Evolutionary conservation across 805 yeast species (phyloP).

Genomic region (Candida yuanshanica): DNA sequence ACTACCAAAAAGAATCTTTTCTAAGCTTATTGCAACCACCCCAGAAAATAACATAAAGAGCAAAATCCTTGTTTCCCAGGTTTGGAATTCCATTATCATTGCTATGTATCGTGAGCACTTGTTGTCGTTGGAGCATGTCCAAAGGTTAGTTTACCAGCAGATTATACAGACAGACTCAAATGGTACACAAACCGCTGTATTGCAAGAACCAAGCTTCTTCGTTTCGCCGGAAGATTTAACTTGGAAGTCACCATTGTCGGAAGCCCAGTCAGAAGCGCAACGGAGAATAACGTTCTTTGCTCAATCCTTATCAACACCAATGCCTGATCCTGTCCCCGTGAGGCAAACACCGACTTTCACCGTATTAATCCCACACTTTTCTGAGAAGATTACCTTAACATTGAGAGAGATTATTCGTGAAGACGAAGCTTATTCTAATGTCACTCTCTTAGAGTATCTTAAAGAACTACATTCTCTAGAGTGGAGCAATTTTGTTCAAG

Average conservation of each 20-base stretch:
- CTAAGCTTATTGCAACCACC: constrained; percentile 48
- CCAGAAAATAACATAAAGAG: constrained; percentile 96
- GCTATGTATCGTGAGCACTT: constrained; percentile 99
- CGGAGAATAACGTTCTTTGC: constrained; percentile 86
- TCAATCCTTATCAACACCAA: constrained; percentile 81
- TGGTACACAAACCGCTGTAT: constrained; percentile 32
- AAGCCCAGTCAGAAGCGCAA: constrained; percentile 68
- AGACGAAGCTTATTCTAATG: constrained; percentile 55
- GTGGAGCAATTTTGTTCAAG: constrained; percentile 67
- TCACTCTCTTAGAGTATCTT: constrained; percentile 62
- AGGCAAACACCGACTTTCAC: constrained; percentile 75
- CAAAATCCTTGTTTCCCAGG: constrained; percentile 92
- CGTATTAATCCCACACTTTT: constrained; percentile 81
- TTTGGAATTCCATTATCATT: constrained; percentile 97
- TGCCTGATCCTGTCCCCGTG: constrained; percentile 65
- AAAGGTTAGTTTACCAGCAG: constrained; percentile 91
- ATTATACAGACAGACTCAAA: constrained; percentile 39
- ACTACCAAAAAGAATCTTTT: constrained; percentile 67
- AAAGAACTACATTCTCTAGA: constrained; percentile 59
- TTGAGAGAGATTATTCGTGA: constrained; percentile 75
- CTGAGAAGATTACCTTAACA: constrained; percentile 73
- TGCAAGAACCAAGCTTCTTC: constrained; percentile 73
- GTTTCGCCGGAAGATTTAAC: constrained; percentile 78
- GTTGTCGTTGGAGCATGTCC: constrained; percentile 96
- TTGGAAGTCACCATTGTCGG: constrained; percentile 50